Base-by-base conservation (phyloP, 208 protist genomes). In the Angomonas deanei region DNA sequence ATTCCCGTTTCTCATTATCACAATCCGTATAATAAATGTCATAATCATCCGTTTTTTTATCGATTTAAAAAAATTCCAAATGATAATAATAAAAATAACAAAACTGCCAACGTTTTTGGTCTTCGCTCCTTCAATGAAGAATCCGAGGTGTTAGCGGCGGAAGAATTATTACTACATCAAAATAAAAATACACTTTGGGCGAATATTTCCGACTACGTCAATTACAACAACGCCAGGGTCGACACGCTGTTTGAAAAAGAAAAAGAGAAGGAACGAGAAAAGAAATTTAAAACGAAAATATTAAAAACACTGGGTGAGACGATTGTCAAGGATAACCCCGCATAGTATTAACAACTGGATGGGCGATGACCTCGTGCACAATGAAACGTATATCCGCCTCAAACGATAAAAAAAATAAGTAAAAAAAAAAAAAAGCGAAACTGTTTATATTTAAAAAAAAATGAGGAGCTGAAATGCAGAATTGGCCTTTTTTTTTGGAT, bases 401-500 rank as follows among this genome's bases (percentile, higher is more conserved):
- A 42, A 42, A 15, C 8, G 15, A 42, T 42, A 27, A 36, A 27
- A 34, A 56, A 55, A 46, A 26, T 6, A 61, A 15, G 21, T 13
- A 54, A 49, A 32, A 39, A 38, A 57, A 47, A 46, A 32, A 57
- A 26, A 59, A 52, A 67, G 15, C 30, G 1, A 46, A 21, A 38
- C 4, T 10, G 50, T 42, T 23, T 50, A 50, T 66, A 19, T 60
- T n/a, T n/a, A n/a, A n/a, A n/a, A n/a, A n/a, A n/a, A n/a, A n/a
- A n/a, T n/a, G n/a, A n/a, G 8, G 34, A 42, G 8, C 34, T 42
- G 15, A 49, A 49, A 49, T 3, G 13, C 24, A 26, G 2, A 26
- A 49, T 21, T 49, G 2, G n/a, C n/a, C 4, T 15, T 26, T 17
- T 49, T 49, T 49, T 49, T 49, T 42, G 28, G 8, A 28, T n/a